Evolutionary conservation across 2,329 filamentous ascomycete species (phyloP).

Genomic region (Penicillium sumatraense): DNA sequence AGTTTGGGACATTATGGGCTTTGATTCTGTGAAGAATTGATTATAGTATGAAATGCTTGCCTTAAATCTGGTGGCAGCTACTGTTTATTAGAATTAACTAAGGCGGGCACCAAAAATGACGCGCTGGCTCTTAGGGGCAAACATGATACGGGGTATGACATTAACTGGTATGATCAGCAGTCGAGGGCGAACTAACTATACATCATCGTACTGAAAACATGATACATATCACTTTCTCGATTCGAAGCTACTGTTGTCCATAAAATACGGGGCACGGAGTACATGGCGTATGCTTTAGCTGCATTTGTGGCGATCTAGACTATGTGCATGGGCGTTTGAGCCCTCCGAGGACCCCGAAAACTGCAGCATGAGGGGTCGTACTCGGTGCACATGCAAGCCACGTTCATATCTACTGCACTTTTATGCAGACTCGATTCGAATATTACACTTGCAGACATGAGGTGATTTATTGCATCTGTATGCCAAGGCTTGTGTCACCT

Average conservation of each 20-base stretch:
- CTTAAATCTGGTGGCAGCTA: too few relatives aligned
- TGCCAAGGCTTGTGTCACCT: background rate
- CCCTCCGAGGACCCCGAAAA: background rate
- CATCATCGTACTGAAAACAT: too few relatives aligned
- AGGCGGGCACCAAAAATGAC: too few relatives aligned
- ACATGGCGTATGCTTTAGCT: background rate
- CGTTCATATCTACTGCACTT: background rate
- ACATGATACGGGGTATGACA: too few relatives aligned
- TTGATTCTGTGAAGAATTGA: too few relatives aligned
- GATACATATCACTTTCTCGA: background rate
- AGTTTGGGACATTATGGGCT: slow-evolving; percentile 8
- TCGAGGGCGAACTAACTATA: too few relatives aligned
- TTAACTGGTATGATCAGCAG: too few relatives aligned
- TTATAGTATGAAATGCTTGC: background rate
- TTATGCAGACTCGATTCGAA: background rate
- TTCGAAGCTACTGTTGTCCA: too few relatives aligned
- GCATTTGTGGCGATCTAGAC: background rate
- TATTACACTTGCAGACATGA: background rate
- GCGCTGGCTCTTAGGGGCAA: too few relatives aligned
- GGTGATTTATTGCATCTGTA: background rate
- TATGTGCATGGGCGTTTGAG: background rate
- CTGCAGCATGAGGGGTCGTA: background rate
- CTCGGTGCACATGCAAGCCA: background rate
- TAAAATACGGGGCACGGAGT: background rate
- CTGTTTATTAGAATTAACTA: too few relatives aligned